phyloP scores from a whole-genome alignment of 176 grass and related monocot species.

The Microstegium vimineum region DNA sequence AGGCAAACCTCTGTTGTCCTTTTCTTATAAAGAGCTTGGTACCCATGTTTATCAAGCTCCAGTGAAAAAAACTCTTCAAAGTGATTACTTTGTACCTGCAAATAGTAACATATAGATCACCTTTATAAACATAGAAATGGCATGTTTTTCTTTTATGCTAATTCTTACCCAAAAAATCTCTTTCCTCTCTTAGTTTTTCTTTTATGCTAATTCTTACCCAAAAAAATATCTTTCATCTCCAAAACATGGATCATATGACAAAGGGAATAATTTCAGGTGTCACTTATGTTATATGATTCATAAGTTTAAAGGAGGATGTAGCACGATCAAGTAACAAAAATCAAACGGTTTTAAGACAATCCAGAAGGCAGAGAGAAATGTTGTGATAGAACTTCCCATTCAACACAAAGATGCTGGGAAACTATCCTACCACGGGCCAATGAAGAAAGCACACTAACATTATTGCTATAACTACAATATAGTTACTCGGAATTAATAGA shows the following conservation, averaged over 20 bases:
- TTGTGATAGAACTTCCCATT: neutral
- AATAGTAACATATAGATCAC: conserved; percentile 25
- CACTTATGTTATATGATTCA: neutral
- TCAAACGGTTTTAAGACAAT: neutral
- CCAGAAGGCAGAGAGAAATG: neutral
- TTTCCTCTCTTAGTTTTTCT: neutral
- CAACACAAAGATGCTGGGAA: neutral
- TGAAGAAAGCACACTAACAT: neutral
- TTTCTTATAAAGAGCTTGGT: conserved; percentile 87
- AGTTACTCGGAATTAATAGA: neutral
- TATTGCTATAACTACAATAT: neutral
- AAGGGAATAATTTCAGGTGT: neutral
- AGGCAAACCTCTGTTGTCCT: conserved; percentile 67
- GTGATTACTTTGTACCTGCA: conserved; percentile 83
- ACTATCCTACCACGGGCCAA: neutral
- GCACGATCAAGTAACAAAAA: neutral
- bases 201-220: neutral
- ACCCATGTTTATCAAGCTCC: conserved; percentile 93
- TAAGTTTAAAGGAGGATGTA: neutral
- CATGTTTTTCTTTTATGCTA: neutral
- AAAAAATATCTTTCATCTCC: neutral
- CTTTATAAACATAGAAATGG: neutral
- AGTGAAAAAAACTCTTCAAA: conserved; percentile 83
- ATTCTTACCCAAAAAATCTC: neutral
- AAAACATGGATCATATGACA: neutral